Base-by-base conservation (phyloP, 805 yeast genomes). In the Ogataea paradorogensis region DNA sequence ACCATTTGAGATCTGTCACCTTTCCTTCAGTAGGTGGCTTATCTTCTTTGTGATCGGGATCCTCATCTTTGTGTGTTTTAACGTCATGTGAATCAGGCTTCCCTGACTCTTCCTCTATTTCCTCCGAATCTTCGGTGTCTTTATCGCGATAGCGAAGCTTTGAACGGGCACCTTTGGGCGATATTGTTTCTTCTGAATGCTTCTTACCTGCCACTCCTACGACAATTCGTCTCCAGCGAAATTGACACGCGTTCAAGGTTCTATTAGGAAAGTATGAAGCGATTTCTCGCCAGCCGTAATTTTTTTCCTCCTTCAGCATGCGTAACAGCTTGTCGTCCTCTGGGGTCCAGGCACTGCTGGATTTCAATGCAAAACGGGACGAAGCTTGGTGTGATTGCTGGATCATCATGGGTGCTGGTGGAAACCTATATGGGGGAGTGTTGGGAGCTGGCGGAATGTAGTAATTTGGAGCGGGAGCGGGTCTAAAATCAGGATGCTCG, bases 161-260 rank as follows among this genome's bases (percentile, higher is more conserved):
- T 23, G 25, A 23, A 11, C 25, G 25, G 25, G 25, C 32, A 26
- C 30, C 18, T 23, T 22, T 38, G 18, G 42, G 33, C 24, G 42
- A 31, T 4, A 9, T 5, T 9, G 40, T 14, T 9, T 27, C 36
- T 9, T 31, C 33, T 5, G 36, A 7, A 9, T 26, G 21, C 8
- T 37, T 41, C 9, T 43, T 35, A 10, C 46, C 50, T 8, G 54
- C 52, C 9, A 55, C 63, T 5, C 73, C 71, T 45, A 65, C 59
- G 22, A 71, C 69, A 14, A 73, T 63, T 47, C 95, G 65, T 59
- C 95, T 74, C 95, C 95, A 87, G 51, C 95, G 75, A 57, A 85
- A 85, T 63, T 85, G 95, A 53, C 95, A 85, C 2, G 95, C 95
- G 57, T 85, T 87, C 26, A 95, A 89, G 2, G 95, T 87, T 56